Conservation (phyloP, 1,284 basidiomycete species). For the Hypsizygus ulmarius region DNA sequence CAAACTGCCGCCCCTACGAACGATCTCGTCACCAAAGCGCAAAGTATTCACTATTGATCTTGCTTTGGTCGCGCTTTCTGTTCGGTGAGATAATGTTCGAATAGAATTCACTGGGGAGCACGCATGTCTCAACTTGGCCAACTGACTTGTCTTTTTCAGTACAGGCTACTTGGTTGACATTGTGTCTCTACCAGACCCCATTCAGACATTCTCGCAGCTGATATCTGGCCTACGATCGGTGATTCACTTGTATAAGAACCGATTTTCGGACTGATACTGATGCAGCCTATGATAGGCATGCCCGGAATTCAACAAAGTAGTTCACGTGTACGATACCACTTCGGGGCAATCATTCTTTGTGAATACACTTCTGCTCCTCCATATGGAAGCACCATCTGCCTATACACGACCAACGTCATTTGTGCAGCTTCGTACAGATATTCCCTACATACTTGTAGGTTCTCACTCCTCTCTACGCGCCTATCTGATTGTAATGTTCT, state of each 20-base stretch:
- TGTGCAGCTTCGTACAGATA: constrained; percentile 14
- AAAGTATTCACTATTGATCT: constrained; percentile 19
- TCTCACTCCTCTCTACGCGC: neutral
- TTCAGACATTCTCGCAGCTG: constrained; percentile 24
- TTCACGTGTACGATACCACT: constrained; percentile 38
- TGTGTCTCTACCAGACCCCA: constrained; percentile 26
- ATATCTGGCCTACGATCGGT: constrained; percentile 32
- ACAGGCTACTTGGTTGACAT: constrained; percentile 43
- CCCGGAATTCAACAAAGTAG: constrained; percentile 33
- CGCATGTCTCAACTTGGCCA: too few species aligned
- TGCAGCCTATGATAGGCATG: constrained; percentile 3
- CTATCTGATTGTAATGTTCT: neutral
- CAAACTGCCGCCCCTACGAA: constrained; percentile 11
- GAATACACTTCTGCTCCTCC: constrained; percentile 23
- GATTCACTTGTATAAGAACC: constrained; percentile 1
- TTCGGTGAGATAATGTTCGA: constrained; percentile 19
- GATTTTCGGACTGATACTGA: neutral
- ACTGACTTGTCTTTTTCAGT: constrained; percentile 19
- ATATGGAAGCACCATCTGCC: neutral
- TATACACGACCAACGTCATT: constrained; percentile 4
- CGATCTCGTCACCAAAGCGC: constrained; percentile 9
- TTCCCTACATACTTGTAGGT: constrained; percentile 16
- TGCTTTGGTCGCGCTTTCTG: constrained; percentile 21
- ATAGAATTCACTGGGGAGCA: neutral
- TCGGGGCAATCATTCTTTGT: constrained; percentile 50